Evolutionary conservation across 2,329 filamentous ascomycete genomes (phyloP), one percentile per base, ranked within the genome.

Genomic region (Claviceps citrina): DNA sequence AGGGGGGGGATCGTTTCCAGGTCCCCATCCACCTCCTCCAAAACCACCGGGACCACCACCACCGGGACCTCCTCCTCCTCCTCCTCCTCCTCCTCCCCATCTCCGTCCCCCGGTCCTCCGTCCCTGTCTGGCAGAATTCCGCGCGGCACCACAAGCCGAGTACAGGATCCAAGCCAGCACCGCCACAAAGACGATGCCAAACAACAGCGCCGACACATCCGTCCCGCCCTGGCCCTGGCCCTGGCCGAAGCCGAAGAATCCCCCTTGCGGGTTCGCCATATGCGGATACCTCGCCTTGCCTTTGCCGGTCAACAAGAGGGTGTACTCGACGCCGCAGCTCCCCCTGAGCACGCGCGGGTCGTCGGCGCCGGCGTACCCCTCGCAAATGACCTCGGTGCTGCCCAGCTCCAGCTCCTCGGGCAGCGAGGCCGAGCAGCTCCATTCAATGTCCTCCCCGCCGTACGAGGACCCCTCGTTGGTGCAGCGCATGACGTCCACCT

Each of bases 301-400:
- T 45, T 70, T 66, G 9, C 80, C 76, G 1, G 87, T 96, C 39
- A 96, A 65, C 0, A 81, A 59, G 6, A 96, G 61, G 12, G 80
- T 70, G 60, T 96, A 96, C 61, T 94, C 84, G 19, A 94, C 87
- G 12, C 82, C 91, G 60, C 89, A 96, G 58, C 83, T 91, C 18
- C 91, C 91, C 53, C 83, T 86, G 40, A 96, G 64, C n/a, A 96
- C 73, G 58, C 85, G 93, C 0, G 76, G 76, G 57, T 96, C 91
- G 35, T 89, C 75, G 1, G 79, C 62, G 12, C 65, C 68, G 43
- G 73, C 66, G 62, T 94, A 96, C 9, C 91, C 89, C 55, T 98
- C 89, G 59, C 91, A 98, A 9, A 86, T 67, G 41, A 96, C 89
- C 46, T 96, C 87, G 9, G 89, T 95, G 45, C 73, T 71, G 42